Evolutionary conservation across 345 rosid genomes (phyloP).

Genomic region (Lepidium sativum): DNA sequence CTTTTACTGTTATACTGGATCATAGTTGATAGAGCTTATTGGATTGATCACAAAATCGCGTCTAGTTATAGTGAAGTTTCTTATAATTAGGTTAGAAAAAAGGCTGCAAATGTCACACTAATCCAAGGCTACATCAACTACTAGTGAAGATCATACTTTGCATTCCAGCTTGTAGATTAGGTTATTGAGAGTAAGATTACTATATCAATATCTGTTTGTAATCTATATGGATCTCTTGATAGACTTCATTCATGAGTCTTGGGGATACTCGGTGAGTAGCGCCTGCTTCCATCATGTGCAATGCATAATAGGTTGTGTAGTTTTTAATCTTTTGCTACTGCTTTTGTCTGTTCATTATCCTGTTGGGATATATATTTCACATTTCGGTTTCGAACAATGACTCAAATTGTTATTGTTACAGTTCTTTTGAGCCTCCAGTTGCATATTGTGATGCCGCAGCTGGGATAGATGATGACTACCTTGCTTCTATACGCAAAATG

Average conservation of each 20-base stretch:
- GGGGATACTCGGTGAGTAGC: background rate
- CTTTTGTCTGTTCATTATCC: background rate
- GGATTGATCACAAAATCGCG: background rate
- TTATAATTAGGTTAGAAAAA: background rate
- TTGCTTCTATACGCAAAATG: conserved; percentile 37
- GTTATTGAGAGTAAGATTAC: background rate
- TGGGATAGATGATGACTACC: conserved; percentile 44
- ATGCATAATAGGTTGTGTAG: background rate
- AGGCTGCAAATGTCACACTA: background rate
- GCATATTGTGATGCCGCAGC: conserved; percentile 90
- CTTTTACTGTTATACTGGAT: conserved; percentile 12
- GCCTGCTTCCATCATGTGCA: background rate
- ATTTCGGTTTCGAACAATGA: conserved; percentile 2
- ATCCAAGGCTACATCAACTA: background rate
- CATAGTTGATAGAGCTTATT: background rate
- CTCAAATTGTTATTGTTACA: conserved; percentile 20
- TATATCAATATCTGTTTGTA: background rate
- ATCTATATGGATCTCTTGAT: background rate
- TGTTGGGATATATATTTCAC: background rate
- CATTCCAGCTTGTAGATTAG: background rate
- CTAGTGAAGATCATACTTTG: background rate
- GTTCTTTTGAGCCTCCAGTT: conserved; percentile 47
- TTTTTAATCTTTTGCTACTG: background rate
- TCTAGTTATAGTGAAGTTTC: background rate
- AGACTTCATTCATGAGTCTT: background rate